Evolutionary conservation across 2,329 filamentous ascomycete species (phyloP), one percentile per base, ranked within the genome.

Genomic region (Waltergamsia citrina): DNA sequence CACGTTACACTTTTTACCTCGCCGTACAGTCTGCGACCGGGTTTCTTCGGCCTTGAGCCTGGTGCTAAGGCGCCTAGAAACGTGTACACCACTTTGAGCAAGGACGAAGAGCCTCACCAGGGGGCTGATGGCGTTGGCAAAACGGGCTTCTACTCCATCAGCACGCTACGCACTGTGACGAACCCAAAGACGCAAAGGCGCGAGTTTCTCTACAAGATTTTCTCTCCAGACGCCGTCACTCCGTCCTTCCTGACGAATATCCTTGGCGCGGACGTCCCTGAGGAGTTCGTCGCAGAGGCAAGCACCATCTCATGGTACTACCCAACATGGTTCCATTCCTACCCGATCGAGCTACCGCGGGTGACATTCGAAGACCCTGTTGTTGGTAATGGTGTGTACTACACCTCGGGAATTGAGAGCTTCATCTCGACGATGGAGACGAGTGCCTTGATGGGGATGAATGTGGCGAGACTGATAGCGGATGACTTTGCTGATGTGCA

Each of bases 391-490:
- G 74, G 75, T 0, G 48, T 90, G 11, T 92, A 78, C 56, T 82
- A 82, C 51, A 81, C 78, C 0, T 77, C 74, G 9, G 78, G 75
- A 3, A 93, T 96, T 28, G 90, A 96, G 60, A 81, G 81, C 45
- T 95, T 98, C 53, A 93, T 96, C 45, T 92, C 83, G 8, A 94
- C 87, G 0, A 96, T 98, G 92, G 92, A 98, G 65, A 95, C 92
- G 6, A 94, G 80, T 53, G 83, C 85, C 2, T 58, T 96, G 44
- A 92, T 92, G 77, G 92, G 92, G 1, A 85, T 74, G 71, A 92
- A 92, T 50, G 78, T 92, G 15, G 85, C 85, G 7, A 69, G 67
- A 41, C 59, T 92, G 35, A 65, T 90, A 29, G 67, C 78, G 1
- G 74, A 88, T 47, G 72, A 73, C 33, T 75, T 48, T 54, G 42